A percentile compares a stretch with the other conserved stretches of the same genome.
Evolutionary conservation across 208 protist genomes (phyloP).

Genomic region (Crithidia brevicula): DNA sequence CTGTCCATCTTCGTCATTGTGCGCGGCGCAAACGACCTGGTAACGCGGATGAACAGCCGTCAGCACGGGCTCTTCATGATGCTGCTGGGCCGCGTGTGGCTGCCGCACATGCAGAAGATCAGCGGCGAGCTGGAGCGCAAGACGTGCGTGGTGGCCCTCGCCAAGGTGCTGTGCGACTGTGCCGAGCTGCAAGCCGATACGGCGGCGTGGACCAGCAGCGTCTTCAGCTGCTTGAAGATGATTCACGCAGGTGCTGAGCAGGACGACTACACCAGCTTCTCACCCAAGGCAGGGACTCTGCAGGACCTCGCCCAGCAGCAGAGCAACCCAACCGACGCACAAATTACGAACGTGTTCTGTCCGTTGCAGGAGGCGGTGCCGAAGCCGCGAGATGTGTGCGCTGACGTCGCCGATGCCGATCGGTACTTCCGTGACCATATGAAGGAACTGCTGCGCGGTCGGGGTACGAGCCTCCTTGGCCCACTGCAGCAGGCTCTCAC

Average conservation of each 20-base stretch:
- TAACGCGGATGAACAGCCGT: slow-evolving; percentile 63
- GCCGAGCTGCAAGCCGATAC: slow-evolving; percentile 59
- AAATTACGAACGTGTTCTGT: slow-evolving; percentile 71
- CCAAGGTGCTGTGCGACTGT: slow-evolving; percentile 73
- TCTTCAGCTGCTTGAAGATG: slow-evolving; percentile 76
- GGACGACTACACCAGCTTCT: slow-evolving; percentile 84
- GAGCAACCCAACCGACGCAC: slow-evolving; percentile 16
- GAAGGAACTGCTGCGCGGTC: slow-evolving; percentile 52
- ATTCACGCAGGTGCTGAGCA: slow-evolving; percentile 70
- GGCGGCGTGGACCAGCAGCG: slow-evolving; percentile 62
- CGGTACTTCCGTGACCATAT: slow-evolving; percentile 69
- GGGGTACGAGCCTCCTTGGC: slow-evolving; percentile 32
- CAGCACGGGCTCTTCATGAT: slow-evolving; percentile 83
- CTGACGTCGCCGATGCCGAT: slow-evolving; percentile 61
- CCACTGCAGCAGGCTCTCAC: slow-evolving; percentile 48
- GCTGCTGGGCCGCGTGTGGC: slow-evolving; percentile 79
- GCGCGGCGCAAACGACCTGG: slow-evolving; percentile 61
- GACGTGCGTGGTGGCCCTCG: slow-evolving; percentile 78
- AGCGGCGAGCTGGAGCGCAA: slow-evolving; percentile 83
- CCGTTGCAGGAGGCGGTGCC: slow-evolving; percentile 74
- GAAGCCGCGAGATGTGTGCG: slow-evolving; percentile 72
- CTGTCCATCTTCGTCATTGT: slow-evolving; percentile 74
- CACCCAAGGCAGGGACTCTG: slow-evolving; percentile 41
- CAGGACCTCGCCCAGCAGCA: slow-evolving; percentile 36
- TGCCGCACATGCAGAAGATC: slow-evolving; percentile 87